A percentile compares a stretch with the other conserved stretches of the same genome.
phyloP scores from a whole-genome alignment of 2,329 filamentous ascomycete genomes.

The Dothistroma septosporum region DNA sequence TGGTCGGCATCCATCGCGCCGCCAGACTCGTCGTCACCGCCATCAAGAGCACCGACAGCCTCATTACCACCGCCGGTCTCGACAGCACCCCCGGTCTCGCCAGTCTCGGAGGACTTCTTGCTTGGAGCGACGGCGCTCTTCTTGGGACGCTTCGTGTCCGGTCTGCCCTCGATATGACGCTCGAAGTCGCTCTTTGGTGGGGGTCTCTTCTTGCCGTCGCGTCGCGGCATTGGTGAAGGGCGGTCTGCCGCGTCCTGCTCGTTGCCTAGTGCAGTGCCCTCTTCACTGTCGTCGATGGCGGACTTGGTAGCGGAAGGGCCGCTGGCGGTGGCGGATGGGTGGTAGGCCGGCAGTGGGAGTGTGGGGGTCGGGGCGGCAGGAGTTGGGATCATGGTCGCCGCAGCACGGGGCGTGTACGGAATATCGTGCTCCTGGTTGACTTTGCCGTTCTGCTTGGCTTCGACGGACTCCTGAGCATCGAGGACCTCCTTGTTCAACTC shows the following conservation, averaged over 20 bases:
- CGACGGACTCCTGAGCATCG: background rate
- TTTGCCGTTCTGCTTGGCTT: background rate
- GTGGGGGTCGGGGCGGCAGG: background rate
- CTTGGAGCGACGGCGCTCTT: background rate
- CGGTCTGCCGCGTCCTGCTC: background rate
- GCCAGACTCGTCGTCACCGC: background rate
- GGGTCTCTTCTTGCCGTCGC: background rate
- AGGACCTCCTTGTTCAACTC: background rate
- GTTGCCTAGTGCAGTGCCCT: background rate
- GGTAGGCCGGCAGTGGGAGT: background rate
- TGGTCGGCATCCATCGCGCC: background rate
- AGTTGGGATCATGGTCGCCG: background rate
- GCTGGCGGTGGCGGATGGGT: background rate
- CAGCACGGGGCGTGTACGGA: background rate
- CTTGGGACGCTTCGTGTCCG: background rate
- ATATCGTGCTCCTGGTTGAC: background rate
- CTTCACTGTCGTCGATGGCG: background rate
- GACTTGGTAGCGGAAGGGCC: too few relatives aligned
- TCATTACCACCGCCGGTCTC: background rate
- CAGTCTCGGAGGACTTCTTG: background rate
- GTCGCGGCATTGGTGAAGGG: background rate
- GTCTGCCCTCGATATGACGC: background rate
- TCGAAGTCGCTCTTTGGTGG: background rate
- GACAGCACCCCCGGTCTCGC: background rate
- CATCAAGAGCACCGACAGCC: background rate